Evolutionary conservation across 164 flowering plant species (phyloP).

Genomic region (Macadamia tetraphylla): DNA sequence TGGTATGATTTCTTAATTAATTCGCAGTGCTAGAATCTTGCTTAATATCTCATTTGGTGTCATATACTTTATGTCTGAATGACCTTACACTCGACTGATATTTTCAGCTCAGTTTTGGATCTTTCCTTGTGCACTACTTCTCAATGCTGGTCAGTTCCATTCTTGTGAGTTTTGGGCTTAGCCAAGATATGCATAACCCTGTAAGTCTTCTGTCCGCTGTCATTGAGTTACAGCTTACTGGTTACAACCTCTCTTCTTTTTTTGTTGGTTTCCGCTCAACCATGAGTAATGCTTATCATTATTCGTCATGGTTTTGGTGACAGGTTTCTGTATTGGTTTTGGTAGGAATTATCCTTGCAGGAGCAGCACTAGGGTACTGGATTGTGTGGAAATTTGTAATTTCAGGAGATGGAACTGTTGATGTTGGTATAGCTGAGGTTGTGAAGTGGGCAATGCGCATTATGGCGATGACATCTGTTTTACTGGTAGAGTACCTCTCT

Average conservation of each 20-base stretch:
- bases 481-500: conserved; percentile 37
- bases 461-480: conserved; percentile 49
- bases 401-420: too few relatives aligned
- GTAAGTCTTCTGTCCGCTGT: conserved; percentile 34
- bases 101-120: conserved; percentile 79
- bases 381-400: conserved; percentile 25
- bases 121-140: conserved; percentile 58
- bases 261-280: background rate
- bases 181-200: conserved; percentile 85
- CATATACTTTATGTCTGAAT: background rate
- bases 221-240: too few relatives aligned
- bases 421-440: conserved; percentile 27
- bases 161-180: conserved; percentile 71
- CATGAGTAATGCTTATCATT: background rate
- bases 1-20: conserved; percentile 41
- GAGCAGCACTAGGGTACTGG: conserved; percentile 92
- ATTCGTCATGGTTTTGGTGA: background rate
- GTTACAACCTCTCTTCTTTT: background rate
- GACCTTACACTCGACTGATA: background rate
- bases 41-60: background rate
- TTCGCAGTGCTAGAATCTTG: background rate
- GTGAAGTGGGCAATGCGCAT: conserved; percentile 89
- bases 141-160: conserved; percentile 72
- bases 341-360: conserved; percentile 56
- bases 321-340: conserved; percentile 68